These are phyloP conservation scores for Oryza meyeriana DNA, from an alignment of 176 grass and related monocot genomes.

Conservation along the genomic window DNA sequence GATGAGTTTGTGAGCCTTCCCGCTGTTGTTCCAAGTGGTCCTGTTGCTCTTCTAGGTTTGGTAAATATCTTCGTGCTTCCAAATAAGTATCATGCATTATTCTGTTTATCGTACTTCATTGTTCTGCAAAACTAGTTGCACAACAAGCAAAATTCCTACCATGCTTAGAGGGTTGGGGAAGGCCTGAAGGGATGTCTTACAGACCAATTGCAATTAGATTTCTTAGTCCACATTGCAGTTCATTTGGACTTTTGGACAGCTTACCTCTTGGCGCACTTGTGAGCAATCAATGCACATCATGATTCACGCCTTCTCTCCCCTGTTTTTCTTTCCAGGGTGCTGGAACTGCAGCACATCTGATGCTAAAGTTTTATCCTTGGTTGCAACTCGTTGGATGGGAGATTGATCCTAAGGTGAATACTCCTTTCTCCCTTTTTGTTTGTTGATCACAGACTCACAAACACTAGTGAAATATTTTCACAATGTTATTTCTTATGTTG, in stretches of 20 bases:
- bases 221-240: not conserved
- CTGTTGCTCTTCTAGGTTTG: conserved; percentile 95
- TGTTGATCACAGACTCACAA: not conserved
- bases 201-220: not conserved
- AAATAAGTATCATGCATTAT: not conserved
- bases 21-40: conserved; percentile 67
- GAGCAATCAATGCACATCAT: not conserved
- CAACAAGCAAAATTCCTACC: not conserved
- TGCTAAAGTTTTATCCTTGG: conserved; percentile 75
- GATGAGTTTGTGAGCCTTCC: conserved; percentile 89
- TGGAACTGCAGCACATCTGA: conserved; percentile 70
- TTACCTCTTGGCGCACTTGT: not conserved
- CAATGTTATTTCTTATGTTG: not conserved
- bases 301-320: not conserved
- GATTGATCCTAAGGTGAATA: conserved; percentile 75
- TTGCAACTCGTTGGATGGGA: conserved; percentile 87
- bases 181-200: not conserved
- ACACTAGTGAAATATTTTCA: not conserved
- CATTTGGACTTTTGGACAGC: not conserved
- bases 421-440: not conserved
- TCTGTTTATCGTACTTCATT: not conserved
- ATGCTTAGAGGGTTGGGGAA: not conserved
- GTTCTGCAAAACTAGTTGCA: not conserved
- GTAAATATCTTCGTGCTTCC: conserved; percentile 45
- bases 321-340: conserved; percentile 65